These are phyloP conservation scores for Chrysoporthe puriensis DNA, from an alignment of 2,329 filamentous ascomycete genomes.

Conservation along the genomic window DNA sequence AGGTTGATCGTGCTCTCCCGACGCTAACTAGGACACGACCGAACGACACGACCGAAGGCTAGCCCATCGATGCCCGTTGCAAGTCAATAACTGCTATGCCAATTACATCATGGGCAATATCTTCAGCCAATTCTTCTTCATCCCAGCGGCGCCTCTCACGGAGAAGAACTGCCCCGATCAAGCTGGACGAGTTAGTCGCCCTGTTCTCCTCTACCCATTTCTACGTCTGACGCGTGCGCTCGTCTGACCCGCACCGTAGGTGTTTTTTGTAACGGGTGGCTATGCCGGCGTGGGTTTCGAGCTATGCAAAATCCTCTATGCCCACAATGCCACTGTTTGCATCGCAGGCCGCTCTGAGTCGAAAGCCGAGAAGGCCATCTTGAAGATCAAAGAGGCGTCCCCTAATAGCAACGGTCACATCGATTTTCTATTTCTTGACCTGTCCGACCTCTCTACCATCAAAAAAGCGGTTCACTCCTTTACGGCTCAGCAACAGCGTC, in stretches of 20 bases:
- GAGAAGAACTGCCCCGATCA: constrained; percentile 36
- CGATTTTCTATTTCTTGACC: constrained; percentile 15
- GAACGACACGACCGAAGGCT: too few species aligned
- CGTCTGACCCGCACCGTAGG: background rate
- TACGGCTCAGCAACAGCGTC: constrained; percentile 6
- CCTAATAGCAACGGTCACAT: constrained; percentile 6
- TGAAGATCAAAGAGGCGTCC: background rate
- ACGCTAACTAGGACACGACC: too few species aligned
- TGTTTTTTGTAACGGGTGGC: constrained; percentile 46
- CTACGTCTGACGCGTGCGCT: background rate
- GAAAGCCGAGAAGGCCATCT: constrained; percentile 12
- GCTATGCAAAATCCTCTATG: constrained; percentile 52
- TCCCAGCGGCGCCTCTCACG: constrained; percentile 31
- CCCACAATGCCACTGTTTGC: constrained; percentile 51
- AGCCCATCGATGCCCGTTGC: too few species aligned
- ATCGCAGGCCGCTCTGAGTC: constrained; percentile 44
- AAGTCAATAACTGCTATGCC: background rate
- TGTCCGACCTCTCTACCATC: constrained; percentile 19
- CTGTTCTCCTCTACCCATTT: background rate
- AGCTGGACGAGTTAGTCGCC: constrained; percentile 30
- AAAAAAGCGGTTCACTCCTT: constrained; percentile 12
- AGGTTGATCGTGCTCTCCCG: too few species aligned
- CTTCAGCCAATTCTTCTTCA: constrained; percentile 34
- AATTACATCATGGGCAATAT: constrained; percentile 32
- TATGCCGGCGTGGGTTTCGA: constrained; percentile 46